Evolutionary conservation across 1,284 basidiomycete genomes (phyloP).

Genomic region (Peniophora sp.): DNA sequence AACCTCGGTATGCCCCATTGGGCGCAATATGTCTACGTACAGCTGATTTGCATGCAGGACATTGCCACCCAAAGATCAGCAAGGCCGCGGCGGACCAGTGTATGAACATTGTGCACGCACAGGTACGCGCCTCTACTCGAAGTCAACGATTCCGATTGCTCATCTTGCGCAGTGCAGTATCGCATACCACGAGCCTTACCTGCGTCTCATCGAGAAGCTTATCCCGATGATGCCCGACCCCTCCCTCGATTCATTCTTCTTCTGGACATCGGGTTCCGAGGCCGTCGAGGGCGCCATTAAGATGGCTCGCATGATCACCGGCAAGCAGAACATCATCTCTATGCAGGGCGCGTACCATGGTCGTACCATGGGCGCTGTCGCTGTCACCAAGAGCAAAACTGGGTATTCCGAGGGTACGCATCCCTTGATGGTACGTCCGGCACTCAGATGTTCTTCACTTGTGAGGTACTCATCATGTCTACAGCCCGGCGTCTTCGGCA

Average conservation of each 20-base stretch:
- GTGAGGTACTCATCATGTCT: slow-evolving; percentile 2
- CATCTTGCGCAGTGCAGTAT: slow-evolving; percentile 57
- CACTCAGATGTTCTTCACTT: background rate
- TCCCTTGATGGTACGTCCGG: slow-evolving; percentile 67
- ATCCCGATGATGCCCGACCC: slow-evolving; percentile 81
- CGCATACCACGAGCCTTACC: slow-evolving; percentile 69
- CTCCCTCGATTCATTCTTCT: slow-evolving; percentile 90
- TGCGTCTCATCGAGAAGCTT: slow-evolving; percentile 69
- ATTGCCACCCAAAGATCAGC: slow-evolving; percentile 83
- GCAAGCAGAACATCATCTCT: slow-evolving; percentile 80
- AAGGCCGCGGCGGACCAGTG: slow-evolving; percentile 83
- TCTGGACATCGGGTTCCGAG: slow-evolving; percentile 94
- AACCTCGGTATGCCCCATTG: slow-evolving; percentile 48
- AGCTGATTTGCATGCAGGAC: slow-evolving; percentile 40
- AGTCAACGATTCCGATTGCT: background rate
- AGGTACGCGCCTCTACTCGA: slow-evolving; percentile 30
- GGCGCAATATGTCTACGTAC: background rate
- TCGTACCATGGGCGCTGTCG: slow-evolving; percentile 82
- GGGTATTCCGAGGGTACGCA: slow-evolving; percentile 75
- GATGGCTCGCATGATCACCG: slow-evolving; percentile 71
- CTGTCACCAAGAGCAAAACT: slow-evolving; percentile 86
- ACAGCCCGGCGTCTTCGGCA: slow-evolving; percentile 77
- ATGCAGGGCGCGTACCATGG: slow-evolving; percentile 91
- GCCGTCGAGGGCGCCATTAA: slow-evolving; percentile 82
- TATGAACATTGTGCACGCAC: slow-evolving; percentile 73